These are phyloP conservation scores for Diplocarpon mali DNA, from an alignment of 2,329 filamentous ascomycete genomes.

Conservation along the genomic window DNA sequence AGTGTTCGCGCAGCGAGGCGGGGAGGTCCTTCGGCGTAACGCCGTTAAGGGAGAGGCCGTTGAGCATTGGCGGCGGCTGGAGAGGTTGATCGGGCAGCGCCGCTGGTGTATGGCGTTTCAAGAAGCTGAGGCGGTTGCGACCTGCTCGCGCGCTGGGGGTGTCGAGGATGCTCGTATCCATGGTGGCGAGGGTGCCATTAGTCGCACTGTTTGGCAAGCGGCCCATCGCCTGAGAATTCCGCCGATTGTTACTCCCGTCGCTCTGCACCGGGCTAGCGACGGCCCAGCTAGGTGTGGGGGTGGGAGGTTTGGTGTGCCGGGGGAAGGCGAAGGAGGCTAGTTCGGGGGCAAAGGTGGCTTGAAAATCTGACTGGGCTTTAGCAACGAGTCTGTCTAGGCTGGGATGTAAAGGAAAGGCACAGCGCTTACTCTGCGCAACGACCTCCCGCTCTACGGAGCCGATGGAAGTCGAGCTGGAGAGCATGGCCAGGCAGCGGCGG, in stretches of 20 bases:
- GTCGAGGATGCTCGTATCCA: conserved; percentile 20
- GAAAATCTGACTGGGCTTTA: conserved; percentile 39
- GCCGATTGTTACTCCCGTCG: conserved; percentile 1
- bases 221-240: conserved; percentile 9
- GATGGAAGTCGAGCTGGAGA: conserved; percentile 48
- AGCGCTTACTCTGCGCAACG: conserved; percentile 49
- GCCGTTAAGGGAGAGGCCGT: conserved; percentile 1
- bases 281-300: conserved; percentile 29
- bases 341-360: conserved; percentile 53
- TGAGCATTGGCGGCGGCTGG: conserved; percentile 2
- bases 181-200: conserved; percentile 19
- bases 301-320: conserved; percentile 33
- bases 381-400: conserved; percentile 1
- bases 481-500: conserved; percentile 65
- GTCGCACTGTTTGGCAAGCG: conserved; percentile 12
- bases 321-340: conserved; percentile 49
- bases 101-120: conserved; percentile 6
- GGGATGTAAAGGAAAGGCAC: conserved; percentile 16
- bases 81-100: not conserved
- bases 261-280: conserved; percentile 14
- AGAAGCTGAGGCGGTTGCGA: conserved; percentile 14
- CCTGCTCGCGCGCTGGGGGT: conserved; percentile 9
- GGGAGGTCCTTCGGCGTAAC: conserved; percentile 1
- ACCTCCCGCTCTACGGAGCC: conserved; percentile 40
- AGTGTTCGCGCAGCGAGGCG: not conserved